Conservation (phyloP, 148 eudicot genomes). For the Chenopodium formosanum region DNA sequence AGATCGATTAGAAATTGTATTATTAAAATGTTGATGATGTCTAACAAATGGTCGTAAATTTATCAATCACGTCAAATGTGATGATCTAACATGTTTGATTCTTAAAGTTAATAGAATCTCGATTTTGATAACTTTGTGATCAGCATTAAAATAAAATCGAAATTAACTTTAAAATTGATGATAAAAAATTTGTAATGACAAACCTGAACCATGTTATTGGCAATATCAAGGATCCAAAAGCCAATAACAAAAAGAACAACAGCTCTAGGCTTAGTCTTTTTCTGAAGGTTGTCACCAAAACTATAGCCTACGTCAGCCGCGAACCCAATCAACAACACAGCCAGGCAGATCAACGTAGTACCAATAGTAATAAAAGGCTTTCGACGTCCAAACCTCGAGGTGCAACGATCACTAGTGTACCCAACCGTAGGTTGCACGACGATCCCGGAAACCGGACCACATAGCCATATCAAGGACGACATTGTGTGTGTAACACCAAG, state of each 20-base stretch:
- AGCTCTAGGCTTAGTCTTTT: constrained; percentile 56
- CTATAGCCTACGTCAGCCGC: constrained; percentile 66
- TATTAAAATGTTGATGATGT: no score
- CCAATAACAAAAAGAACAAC: constrained; percentile 70
- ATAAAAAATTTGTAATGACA: not conserved
- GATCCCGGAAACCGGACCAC: constrained; percentile 87
- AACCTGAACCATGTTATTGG: constrained; percentile 64
- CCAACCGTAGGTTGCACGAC: constrained; percentile 80
- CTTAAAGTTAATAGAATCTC: no score
- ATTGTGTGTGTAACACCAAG: constrained; percentile 63
- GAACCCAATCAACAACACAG: constrained; percentile 67
- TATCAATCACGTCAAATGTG: no score
- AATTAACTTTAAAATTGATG: not conserved
- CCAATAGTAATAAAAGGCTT: constrained; percentile 75
- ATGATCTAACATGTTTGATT: no score
- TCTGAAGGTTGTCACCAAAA: constrained; percentile 44
- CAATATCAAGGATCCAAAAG: constrained; percentile 81
- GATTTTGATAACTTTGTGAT: no score
- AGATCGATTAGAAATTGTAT: no score
- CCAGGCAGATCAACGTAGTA: constrained; percentile 38
- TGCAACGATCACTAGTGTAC: constrained; percentile 56
- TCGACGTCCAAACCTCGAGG: constrained; percentile 58
- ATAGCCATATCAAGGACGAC: constrained; percentile 78
- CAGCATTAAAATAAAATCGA: no score
- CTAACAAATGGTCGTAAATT: no score